Conservation (phyloP, 495 filamentous ascomycete species). For the Annulohypoxylon bovei region DNA sequence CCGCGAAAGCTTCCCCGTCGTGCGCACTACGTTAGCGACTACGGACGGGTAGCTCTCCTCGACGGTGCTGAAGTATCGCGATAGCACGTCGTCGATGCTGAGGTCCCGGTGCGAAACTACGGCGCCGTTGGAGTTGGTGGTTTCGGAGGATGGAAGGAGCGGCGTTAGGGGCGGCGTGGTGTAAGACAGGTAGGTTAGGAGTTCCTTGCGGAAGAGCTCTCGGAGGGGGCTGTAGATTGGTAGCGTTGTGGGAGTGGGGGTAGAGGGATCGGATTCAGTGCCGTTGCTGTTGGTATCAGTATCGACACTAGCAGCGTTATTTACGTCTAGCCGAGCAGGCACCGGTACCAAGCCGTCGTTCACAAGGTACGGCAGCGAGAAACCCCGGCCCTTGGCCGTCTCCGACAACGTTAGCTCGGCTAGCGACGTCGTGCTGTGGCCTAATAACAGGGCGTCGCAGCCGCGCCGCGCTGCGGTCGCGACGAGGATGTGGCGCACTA, state of each 20-base stretch:
- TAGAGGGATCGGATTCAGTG: not conserved
- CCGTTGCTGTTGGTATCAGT: not conserved
- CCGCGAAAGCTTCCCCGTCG: slow-evolving; percentile 76
- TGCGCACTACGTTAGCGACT: slow-evolving; percentile 93
- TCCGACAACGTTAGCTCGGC: slow-evolving; percentile 87
- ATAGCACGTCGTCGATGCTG: slow-evolving; percentile 91
- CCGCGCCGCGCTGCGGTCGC: slow-evolving; percentile 64
- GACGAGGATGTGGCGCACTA: slow-evolving; percentile 76
- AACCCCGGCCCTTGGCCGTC: slow-evolving; percentile 90
- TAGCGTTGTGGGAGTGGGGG: slow-evolving; percentile 22
- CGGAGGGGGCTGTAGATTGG: slow-evolving; percentile 75
- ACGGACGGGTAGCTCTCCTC: slow-evolving; percentile 90
- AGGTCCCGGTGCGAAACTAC: slow-evolving; percentile 74
- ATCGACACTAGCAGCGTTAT: too few relatives aligned
- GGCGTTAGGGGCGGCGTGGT: slow-evolving; percentile 60
- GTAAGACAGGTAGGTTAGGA: slow-evolving; percentile 68
- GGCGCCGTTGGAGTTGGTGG: slow-evolving; percentile 34
- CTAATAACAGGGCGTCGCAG: slow-evolving; percentile 81
- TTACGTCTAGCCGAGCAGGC: slow-evolving; percentile 58
- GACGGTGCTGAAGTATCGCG: slow-evolving; percentile 85
- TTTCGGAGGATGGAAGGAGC: slow-evolving; percentile 52
- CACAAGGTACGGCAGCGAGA: slow-evolving; percentile 80
- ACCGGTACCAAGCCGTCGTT: slow-evolving; percentile 74
- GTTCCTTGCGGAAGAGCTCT: slow-evolving; percentile 83
- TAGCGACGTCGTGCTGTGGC: slow-evolving; percentile 85